phyloP scores from a whole-genome alignment of 179 eudicot species.

The Heliamphora pulchella region DNA sequence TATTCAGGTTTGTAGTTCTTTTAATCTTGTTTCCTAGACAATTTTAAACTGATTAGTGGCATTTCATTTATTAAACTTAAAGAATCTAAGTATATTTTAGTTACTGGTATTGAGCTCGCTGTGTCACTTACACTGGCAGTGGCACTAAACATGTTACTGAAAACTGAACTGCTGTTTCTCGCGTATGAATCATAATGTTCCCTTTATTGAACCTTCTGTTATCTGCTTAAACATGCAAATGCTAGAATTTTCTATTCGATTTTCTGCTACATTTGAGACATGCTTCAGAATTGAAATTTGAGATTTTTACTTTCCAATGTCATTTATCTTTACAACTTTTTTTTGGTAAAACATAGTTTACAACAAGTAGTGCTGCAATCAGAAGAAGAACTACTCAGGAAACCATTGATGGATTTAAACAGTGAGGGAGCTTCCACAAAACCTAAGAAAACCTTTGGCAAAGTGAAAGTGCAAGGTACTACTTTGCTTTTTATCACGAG shows the following conservation, averaged over 20 bases:
- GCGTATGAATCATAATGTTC: not conserved
- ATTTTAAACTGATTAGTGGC: not conserved
- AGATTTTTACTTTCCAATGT: not conserved
- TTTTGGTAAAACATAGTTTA: constrained; percentile 33
- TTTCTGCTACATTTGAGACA: not conserved
- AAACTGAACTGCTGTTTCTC: not conserved
- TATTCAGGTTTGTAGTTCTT: constrained; percentile 3
- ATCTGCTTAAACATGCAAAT: not conserved
- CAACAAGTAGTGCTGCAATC: constrained; percentile 66
- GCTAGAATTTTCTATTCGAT: not conserved
- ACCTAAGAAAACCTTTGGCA: constrained; percentile 81
- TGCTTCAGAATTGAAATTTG: constrained; percentile 7
- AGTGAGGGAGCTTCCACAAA: constrained; percentile 58
- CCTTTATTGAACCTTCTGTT: not conserved
- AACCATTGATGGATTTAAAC: constrained; percentile 50
- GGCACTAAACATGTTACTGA: not conserved
- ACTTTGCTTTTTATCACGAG: not conserved
- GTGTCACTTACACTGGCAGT: not conserved
- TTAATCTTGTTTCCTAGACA: not conserved
- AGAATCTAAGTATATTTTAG: not conserved
- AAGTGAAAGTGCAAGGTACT: constrained; percentile 90
- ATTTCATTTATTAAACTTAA: not conserved
- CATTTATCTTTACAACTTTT: not conserved
- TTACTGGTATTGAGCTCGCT: not conserved
- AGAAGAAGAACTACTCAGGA: constrained; percentile 67